Conservation (phyloP, 2,329 filamentous ascomycete genomes). For the Sphaerostilbella broomeana region DNA sequence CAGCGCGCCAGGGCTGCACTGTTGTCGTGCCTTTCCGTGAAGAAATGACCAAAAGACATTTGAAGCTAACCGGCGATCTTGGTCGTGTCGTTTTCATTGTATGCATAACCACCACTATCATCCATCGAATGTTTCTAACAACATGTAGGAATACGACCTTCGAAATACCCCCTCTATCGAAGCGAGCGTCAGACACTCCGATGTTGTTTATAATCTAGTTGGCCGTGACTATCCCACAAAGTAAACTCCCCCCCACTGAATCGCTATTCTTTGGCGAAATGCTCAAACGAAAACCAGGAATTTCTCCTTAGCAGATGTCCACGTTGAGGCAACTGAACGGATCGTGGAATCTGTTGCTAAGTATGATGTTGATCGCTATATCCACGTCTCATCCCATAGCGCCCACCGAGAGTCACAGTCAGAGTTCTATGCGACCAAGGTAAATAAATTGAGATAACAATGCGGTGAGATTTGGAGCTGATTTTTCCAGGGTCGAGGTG, state of each 20-base stretch:
- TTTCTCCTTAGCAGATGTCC: conserved; percentile 86
- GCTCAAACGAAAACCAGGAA: conserved; percentile 58
- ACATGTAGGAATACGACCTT: conserved; percentile 79
- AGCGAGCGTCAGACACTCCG: conserved; percentile 91
- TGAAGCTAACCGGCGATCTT: conserved; percentile 93
- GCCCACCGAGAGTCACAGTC: conserved; percentile 72
- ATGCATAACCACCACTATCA: conserved; percentile 21
- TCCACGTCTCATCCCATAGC: conserved; percentile 95
- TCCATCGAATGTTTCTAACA: conserved; percentile 12
- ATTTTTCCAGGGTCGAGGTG: conserved; percentile 58
- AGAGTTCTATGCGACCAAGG: conserved; percentile 89
- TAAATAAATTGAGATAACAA: conserved; percentile 22
- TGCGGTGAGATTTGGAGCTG: background rate
- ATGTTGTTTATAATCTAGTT: conserved; percentile 94
- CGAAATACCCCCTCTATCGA: conserved; percentile 93
- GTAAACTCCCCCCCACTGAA: conserved; percentile 40
- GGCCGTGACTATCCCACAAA: conserved; percentile 96
- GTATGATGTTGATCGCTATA: conserved; percentile 94
- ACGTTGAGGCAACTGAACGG: conserved; percentile 84
- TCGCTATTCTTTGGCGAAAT: background rate
- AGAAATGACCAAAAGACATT: conserved; percentile 95
- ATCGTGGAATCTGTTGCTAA: conserved; percentile 94
- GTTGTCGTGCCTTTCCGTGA: conserved; percentile 91
- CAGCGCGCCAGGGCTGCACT: conserved; percentile 87
- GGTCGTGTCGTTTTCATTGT: conserved; percentile 84